Evolutionary conservation across 371 early-diverging fungal species (phyloP), one percentile per base, ranked within the genome.

Genomic region (Aphelidium insulamus): DNA sequence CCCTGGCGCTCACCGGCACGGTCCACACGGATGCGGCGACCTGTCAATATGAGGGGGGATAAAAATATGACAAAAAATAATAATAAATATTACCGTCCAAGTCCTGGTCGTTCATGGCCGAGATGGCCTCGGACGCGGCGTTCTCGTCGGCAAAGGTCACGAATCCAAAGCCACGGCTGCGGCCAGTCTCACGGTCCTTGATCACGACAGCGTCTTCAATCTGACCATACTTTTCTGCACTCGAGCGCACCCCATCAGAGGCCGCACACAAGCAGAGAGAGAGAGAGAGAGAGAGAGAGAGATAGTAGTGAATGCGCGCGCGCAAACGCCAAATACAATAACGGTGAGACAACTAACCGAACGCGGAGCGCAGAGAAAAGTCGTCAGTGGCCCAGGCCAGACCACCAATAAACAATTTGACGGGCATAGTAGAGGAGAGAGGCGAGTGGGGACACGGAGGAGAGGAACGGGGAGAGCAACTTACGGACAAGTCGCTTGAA

Each of bases 331-430:
- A 34, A 30, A n/a, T n/a, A n/a, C n/a, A n/a, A n/a, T n/a, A n/a
- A n/a, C n/a, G n/a, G n/a, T n/a, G n/a, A n/a, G n/a, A n/a, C n/a
- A n/a, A n/a, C n/a, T n/a, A 27, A 8, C 22, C 20, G 52, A 75
- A 75, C 17, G 42, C 46, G 6, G 32, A 19, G 24, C 44, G 52
- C 22, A 77, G 66, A 37, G 48, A 34, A 12, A 63, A 57, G 31
- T 80, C 80, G 34, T 72, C 77, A 19, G 86, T 83, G 46, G 69
- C 74, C 85, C 85, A 90, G 59, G 78, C 77, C 38, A 88, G 65
- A 32, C 84, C 84, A 39, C 88, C 88, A 44, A 86, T 70, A 61
- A 82, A 87, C 58, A 87, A 59, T 62, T 87, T 83, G 44, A 79
- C 72, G 59, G 44, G 23, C 23, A 25, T 31, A 16, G 28, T 21